Conservation (phyloP, 2,329 filamentous ascomycete genomes). For the Chalaropsis ovoidea region DNA sequence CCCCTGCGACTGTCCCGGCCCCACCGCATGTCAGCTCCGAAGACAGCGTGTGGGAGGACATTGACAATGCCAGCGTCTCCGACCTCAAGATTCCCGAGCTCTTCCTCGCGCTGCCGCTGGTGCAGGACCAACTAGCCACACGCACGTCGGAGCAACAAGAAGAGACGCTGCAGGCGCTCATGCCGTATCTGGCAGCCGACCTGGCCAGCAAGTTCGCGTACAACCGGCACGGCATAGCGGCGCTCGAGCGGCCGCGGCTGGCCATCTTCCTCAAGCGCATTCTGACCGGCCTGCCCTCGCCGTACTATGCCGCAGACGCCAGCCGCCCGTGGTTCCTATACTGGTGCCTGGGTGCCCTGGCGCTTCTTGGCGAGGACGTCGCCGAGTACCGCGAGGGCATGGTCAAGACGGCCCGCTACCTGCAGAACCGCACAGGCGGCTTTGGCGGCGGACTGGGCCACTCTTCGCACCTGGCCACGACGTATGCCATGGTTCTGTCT, state of each 20-base stretch:
- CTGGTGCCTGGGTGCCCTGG: conserved; percentile 72
- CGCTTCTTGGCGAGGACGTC: conserved; percentile 65
- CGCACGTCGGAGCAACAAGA: conserved; percentile 59
- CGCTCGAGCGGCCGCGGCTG: conserved; percentile 56
- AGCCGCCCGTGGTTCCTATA: conserved; percentile 90
- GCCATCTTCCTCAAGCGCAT: conserved; percentile 51
- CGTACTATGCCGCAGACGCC: conserved; percentile 68
- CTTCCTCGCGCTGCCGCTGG: conserved; percentile 48
- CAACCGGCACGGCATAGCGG: conserved; percentile 65
- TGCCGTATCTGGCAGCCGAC: conserved; percentile 52
- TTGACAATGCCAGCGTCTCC: conserved; percentile 15
- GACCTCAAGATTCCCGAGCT: conserved; percentile 40
- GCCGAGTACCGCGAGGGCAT: conserved; percentile 57
- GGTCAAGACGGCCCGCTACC: conserved; percentile 62
- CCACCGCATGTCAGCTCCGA: background rate
- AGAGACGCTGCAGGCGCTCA: conserved; percentile 55
- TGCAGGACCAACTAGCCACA: conserved; percentile 58
- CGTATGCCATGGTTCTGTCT: conserved; percentile 73
- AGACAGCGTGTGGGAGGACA: conserved; percentile 24
- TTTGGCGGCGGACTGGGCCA: conserved; percentile 94
- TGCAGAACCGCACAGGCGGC: conserved; percentile 75
- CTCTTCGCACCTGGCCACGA: conserved; percentile 74
- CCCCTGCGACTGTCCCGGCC: background rate
- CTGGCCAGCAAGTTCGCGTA: conserved; percentile 40
- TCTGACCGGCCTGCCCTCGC: conserved; percentile 53